phyloP scores from a whole-genome alignment of 2,329 filamentous ascomycete species.

The Curvularia lunata region DNA sequence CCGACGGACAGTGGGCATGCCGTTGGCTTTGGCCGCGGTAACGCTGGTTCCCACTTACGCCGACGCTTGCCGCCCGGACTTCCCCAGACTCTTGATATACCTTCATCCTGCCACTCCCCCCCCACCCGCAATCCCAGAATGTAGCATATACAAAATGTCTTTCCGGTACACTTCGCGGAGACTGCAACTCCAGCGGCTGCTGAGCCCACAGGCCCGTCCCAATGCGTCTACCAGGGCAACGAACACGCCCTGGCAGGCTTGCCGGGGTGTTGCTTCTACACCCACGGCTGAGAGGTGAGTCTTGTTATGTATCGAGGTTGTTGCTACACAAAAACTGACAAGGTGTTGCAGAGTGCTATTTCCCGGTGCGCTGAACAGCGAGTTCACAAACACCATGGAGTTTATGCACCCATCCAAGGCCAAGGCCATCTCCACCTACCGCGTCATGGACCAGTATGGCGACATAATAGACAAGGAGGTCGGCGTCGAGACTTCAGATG shows the following conservation, averaged over 20 bases:
- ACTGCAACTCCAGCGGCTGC: slow-evolving; percentile 27
- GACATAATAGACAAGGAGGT: slow-evolving; percentile 77
- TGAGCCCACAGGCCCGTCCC: slow-evolving; percentile 15
- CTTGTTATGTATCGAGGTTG: neutral
- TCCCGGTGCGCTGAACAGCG: slow-evolving; percentile 92
- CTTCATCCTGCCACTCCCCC: slow-evolving; percentile 15
- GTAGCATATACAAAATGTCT: slow-evolving; percentile 42
- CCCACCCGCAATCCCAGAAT: slow-evolving; percentile 21
- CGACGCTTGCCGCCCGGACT: slow-evolving; percentile 41
- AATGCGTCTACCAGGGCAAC: slow-evolving; percentile 26
- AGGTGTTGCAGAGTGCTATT: slow-evolving; percentile 65
- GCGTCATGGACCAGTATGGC: slow-evolving; percentile 88
- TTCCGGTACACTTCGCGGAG: slow-evolving; percentile 40
- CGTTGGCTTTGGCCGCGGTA: slow-evolving; percentile 6
- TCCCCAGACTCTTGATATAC: slow-evolving; percentile 34
- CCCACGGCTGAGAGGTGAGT: slow-evolving; percentile 66
- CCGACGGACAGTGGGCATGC: neutral
- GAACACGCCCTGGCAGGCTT: slow-evolving; percentile 49
- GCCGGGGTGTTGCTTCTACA: slow-evolving; percentile 63
- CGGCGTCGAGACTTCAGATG: slow-evolving; percentile 67
- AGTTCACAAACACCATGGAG: slow-evolving; percentile 80
- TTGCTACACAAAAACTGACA: neutral
- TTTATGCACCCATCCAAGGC: slow-evolving; percentile 75
- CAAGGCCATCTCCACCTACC: slow-evolving; percentile 86
- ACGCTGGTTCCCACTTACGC: slow-evolving; percentile 17